Base-by-base conservation (phyloP, 1,139 yeast genomes). In the Taiozyma onychis region DNA sequence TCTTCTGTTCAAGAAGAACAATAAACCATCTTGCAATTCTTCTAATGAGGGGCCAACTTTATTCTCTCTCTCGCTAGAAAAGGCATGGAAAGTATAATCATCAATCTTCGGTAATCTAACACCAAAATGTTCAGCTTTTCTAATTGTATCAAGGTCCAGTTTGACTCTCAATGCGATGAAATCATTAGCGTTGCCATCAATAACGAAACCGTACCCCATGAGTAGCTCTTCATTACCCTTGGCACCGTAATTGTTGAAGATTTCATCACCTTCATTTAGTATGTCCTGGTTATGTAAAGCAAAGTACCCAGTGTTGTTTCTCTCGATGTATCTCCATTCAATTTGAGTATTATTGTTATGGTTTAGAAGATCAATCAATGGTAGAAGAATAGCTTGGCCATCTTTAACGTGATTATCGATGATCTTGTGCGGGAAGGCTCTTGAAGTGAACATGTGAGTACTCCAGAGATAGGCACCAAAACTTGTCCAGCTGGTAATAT, bases 181-280 rank as follows among this genome's bases (percentile, higher is more conserved):
- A 58, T 90, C 96, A 44, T 79, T 77, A 1, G 66, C 63, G 35
- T 69, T 67, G 55, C 76, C 71, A 26, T 76, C 76, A 8, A 83
- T 54, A 22, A 83, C 77, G 65, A 89, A 89, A 0, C 97, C 97
- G 54, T 77, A 78, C 0, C 74, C 76, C 55, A 76, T 59, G 30
- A 78, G 54, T 32, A 71, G 72, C 58, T 89, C 96, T 60, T 87
- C 90, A 60, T 88, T 89, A 1, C 93, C 85, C 64, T 88, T 89
- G 52, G 85, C 80, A 3, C 97, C 97, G 63, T 90, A 90, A 64
- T 89, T 90, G 62, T 90, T 90, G 66, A 68, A 85, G 1, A 89
- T 59, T 59, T 88, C 84, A 11, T 67, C 66, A 0, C 80, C 82
- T 5, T 58, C 60, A 6, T 60, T 56, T 8, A 62, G 34, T 2